These are phyloP conservation scores for Cladosporium sp. DNA, from an alignment of 2,329 filamentous ascomycete genomes.

Conservation along the genomic window DNA sequence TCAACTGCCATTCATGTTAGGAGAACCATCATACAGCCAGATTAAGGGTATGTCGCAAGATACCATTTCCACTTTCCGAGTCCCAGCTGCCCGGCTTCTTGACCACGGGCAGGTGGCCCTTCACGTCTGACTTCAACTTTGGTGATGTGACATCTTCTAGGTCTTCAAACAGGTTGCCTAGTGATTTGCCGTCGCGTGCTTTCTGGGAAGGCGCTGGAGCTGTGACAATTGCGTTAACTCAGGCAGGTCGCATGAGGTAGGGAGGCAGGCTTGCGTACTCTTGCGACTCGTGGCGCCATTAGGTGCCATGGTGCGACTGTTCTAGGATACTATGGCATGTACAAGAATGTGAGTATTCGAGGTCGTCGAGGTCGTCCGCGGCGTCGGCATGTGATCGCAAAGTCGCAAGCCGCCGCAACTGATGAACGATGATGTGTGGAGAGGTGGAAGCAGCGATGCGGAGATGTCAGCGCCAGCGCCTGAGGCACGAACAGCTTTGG, in stretches of 20 bases:
- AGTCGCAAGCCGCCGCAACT: background rate
- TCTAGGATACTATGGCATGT: background rate
- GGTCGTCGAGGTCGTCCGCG: background rate
- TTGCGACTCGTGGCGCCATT: slow-evolving; percentile 29
- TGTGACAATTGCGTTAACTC: slow-evolving; percentile 18
- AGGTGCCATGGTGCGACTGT: slow-evolving; percentile 25
- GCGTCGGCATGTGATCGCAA: slow-evolving; percentile 1
- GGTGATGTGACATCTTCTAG: slow-evolving; percentile 19
- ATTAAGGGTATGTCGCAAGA: background rate
- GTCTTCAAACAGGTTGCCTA: slow-evolving; percentile 29
- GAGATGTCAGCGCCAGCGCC: background rate
- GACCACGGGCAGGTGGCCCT: slow-evolving; percentile 26
- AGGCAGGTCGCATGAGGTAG: slow-evolving; percentile 6
- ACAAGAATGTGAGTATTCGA: background rate
- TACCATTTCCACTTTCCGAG: slow-evolving; percentile 23
- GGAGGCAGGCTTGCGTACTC: slow-evolving; percentile 21
- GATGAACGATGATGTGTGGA: background rate
- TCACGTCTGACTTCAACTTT: slow-evolving; percentile 24
- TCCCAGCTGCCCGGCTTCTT: slow-evolving; percentile 32
- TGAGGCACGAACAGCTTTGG: too few relatives aligned
- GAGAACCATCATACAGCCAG: background rate
- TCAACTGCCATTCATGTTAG: slow-evolving; percentile 8
- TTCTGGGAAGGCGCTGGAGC: slow-evolving; percentile 21
- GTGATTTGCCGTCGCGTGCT: slow-evolving; percentile 16
- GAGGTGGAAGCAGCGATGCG: background rate